Conservation (phyloP, 192 early-diverging fungal genomes). For the Rhizophlyctis rosea region DNA sequence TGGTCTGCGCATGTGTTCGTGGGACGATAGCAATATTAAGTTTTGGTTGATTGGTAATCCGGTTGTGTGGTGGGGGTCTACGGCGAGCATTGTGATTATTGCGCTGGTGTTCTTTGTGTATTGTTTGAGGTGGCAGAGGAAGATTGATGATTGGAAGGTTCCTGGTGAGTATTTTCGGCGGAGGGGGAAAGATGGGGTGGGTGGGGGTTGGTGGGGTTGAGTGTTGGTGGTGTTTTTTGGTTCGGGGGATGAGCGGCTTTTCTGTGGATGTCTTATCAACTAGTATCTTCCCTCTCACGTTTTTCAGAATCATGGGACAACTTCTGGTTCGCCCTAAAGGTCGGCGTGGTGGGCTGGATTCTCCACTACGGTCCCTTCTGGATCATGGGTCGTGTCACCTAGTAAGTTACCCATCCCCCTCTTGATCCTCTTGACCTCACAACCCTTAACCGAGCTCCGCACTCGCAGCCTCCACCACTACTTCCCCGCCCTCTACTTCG, state of each 20-base stretch:
- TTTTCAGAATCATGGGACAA: slow-evolving; percentile 54
- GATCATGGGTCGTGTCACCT: slow-evolving; percentile 95
- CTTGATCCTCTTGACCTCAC: neutral
- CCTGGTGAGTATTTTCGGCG: slow-evolving; percentile 12
- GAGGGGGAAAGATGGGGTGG: neutral
- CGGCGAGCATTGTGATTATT: slow-evolving; percentile 52
- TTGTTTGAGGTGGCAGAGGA: slow-evolving; percentile 61
- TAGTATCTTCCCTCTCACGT: slow-evolving; percentile 18
- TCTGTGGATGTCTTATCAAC: slow-evolving; percentile 4
- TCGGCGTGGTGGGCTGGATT: slow-evolving; percentile 84
- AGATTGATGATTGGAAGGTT: slow-evolving; percentile 55
- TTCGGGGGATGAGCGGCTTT: too few species aligned
- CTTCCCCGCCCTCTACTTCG: slow-evolving; percentile 94
- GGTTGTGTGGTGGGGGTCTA: slow-evolving; percentile 82
- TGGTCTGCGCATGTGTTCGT: slow-evolving; percentile 92
- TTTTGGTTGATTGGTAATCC: slow-evolving; percentile 94
- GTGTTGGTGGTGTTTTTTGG: slow-evolving; percentile 1
- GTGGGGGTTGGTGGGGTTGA: neutral
- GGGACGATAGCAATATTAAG: slow-evolving; percentile 82
- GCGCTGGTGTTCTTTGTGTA: slow-evolving; percentile 45
- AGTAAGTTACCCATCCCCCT: slow-evolving; percentile 34
- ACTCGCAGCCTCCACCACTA: slow-evolving; percentile 80
- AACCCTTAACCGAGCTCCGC: slow-evolving; percentile 10
- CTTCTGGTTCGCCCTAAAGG: slow-evolving; percentile 68
- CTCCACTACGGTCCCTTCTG: slow-evolving; percentile 93